Evolutionary conservation across 2,329 filamentous ascomycete species (phyloP).

Genomic region (Uncinocarpus reesii): DNA sequence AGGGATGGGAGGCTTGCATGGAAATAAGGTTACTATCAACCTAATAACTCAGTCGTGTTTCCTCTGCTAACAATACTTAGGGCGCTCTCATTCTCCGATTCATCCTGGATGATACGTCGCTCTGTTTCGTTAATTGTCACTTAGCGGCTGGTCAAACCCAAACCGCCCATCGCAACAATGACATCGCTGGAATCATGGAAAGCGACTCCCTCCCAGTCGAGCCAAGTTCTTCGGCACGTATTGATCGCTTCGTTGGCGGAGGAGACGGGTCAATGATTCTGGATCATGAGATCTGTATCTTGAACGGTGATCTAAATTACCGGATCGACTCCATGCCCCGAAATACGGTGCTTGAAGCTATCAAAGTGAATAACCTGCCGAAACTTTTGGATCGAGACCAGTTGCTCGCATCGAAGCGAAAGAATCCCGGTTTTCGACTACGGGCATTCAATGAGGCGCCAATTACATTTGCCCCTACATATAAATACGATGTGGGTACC

Average conservation of each 20-base stretch:
- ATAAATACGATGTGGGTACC: constrained; percentile 96
- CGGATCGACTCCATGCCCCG: constrained; percentile 95
- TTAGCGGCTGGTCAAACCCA: constrained; percentile 86
- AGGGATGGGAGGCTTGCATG: constrained; percentile 88
- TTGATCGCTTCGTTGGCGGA: constrained; percentile 77
- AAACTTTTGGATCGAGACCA: constrained; percentile 92
- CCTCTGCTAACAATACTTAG: constrained; percentile 25
- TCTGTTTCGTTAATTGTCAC: constrained; percentile 97
- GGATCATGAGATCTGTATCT: constrained; percentile 92
- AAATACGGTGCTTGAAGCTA: constrained; percentile 77
- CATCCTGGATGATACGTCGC: constrained; percentile 79
- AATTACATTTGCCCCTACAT: constrained; percentile 88
- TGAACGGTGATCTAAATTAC: constrained; percentile 96
- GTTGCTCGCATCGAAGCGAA: constrained; percentile 73
- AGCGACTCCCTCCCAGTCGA: constrained; percentile 62
- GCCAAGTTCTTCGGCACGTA: constrained; percentile 53
- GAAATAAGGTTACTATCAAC: constrained; percentile 60
- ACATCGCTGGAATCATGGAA: constrained; percentile 83
- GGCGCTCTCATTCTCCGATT: constrained; percentile 89
- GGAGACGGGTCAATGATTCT: constrained; percentile 91
- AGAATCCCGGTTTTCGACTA: constrained; percentile 80
- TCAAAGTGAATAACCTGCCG: constrained; percentile 66
- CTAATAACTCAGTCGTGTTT: background rate
- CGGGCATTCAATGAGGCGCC: constrained; percentile 82
- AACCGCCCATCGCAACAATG: constrained; percentile 82